A percentile compares a stretch with the other conserved stretches of the same genome.
These are phyloP conservation scores for Coemansia sp. DNA, from an alignment of 192 early-diverging fungal species.

Conservation along the genomic window DNA sequence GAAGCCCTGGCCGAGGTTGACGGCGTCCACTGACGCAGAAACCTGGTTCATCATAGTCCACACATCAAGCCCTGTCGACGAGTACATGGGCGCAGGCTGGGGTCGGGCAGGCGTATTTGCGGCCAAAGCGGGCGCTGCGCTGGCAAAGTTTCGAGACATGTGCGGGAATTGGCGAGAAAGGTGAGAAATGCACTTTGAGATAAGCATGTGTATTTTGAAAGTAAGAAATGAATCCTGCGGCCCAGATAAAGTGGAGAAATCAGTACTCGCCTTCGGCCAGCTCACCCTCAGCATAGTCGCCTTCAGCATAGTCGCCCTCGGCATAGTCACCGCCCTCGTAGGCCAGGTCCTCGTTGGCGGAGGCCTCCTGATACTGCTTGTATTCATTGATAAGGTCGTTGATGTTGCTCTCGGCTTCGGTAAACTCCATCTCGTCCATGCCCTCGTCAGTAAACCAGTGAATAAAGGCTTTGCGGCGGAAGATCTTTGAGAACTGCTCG, in stretches of 20 bases:
- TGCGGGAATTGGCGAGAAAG: neutral
- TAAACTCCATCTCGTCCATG: conserved; percentile 83
- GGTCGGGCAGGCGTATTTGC: neutral
- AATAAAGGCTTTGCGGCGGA: conserved; percentile 77
- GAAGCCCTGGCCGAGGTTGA: conserved; percentile 90
- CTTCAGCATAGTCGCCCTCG: conserved; percentile 6
- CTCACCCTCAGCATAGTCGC: conserved; percentile 3
- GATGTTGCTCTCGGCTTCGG: conserved; percentile 83
- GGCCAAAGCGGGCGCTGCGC: neutral
- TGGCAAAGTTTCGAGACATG: conserved; percentile 9
- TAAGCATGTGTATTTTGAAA: neutral
- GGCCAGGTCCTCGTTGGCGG: conserved; percentile 56
- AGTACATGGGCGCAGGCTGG: conserved; percentile 35
- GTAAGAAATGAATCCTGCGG: neutral
- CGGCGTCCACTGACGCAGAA: conserved; percentile 76
- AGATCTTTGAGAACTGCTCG: conserved; percentile 74
- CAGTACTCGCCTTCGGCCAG: conserved; percentile 16
- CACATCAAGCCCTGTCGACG: conserved; percentile 53
- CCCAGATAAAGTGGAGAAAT: neutral
- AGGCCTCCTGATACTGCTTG: conserved; percentile 88
- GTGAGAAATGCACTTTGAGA: neutral
- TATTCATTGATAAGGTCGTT: conserved; percentile 96
- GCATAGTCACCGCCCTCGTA: conserved; percentile 8
- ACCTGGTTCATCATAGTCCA: conserved; percentile 89
- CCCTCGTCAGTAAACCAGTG: conserved; percentile 88